Conservation (phyloP, 352 stramenopile species). For the Pythium myriotylum region DNA sequence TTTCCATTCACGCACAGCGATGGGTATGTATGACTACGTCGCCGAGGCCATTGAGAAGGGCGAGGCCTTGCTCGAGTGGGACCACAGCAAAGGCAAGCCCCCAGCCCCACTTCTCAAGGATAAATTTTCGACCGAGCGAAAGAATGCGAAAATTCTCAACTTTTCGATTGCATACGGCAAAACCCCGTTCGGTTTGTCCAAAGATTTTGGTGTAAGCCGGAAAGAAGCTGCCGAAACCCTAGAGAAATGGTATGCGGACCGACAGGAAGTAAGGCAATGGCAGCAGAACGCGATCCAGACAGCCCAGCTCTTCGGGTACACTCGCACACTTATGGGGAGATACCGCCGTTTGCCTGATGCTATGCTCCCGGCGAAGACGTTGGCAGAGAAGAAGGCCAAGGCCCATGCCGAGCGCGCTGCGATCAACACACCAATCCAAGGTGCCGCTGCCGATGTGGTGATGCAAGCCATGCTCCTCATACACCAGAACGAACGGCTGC, state of each 20-base stretch:
- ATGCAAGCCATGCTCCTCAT: constrained; percentile 99
- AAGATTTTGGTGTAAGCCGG: constrained; percentile 83
- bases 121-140: constrained; percentile 95
- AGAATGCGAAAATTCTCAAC: constrained; percentile 99
- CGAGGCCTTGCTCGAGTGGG: constrained; percentile 98
- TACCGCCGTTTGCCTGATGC: constrained; percentile 97
- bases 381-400: constrained; percentile 71
- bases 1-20: constrained; percentile 95
- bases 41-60: constrained; percentile 93
- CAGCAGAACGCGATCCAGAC: constrained; percentile 93
- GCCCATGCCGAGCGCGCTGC: constrained; percentile 93
- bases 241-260: constrained; percentile 97
- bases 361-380: constrained; percentile 62
- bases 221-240: constrained; percentile 86
- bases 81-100: constrained; percentile 90
- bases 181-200: constrained; percentile 96
- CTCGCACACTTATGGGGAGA: constrained; percentile 96
- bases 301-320: constrained; percentile 85
- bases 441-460: constrained; percentile 97
- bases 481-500: constrained; percentile 91
- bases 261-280: constrained; percentile 91
- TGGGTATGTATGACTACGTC: constrained; percentile 99
- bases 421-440: constrained; percentile 99
- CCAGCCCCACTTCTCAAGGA: constrained; percentile 98
- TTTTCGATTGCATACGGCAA: constrained; percentile 99